Evolutionary conservation across 176 grass and related monocot genomes (phyloP).

Genomic region (Bromus sterilis): DNA sequence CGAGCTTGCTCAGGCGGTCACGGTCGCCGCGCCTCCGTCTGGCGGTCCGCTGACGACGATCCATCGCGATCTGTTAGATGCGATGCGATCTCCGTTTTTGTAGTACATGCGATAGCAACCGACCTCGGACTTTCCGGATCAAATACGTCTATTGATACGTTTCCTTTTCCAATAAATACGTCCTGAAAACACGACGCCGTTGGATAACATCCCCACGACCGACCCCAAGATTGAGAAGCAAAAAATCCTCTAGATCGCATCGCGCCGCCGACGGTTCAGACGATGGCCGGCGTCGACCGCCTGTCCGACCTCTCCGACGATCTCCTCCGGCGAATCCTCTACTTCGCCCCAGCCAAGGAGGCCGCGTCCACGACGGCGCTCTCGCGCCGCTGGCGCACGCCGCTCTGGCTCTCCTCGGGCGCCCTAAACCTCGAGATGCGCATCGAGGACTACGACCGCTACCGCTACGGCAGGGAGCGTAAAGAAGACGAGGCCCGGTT

Average conservation of each 20-base stretch:
- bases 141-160: no score
- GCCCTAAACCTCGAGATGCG: background rate
- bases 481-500: background rate
- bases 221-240: no score
- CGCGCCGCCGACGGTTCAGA: background rate
- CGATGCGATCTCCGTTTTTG: background rate
- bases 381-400: background rate
- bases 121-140: no score
- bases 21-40: background rate
- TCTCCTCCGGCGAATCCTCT: background rate
- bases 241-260: no score
- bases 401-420: background rate
- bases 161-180: no score
- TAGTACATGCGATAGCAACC: no score
- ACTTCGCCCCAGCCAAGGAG: background rate
- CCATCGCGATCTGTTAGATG: no score
- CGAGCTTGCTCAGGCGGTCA: conserved; percentile 1
- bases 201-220: no score
- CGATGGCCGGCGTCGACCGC: background rate
- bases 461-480: background rate
- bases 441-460: background rate
- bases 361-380: background rate
- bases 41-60: background rate
- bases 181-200: no score
- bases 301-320: background rate